Conservation (phyloP, 495 filamentous ascomycete species). For the Clavariopsis aquatica region DNA sequence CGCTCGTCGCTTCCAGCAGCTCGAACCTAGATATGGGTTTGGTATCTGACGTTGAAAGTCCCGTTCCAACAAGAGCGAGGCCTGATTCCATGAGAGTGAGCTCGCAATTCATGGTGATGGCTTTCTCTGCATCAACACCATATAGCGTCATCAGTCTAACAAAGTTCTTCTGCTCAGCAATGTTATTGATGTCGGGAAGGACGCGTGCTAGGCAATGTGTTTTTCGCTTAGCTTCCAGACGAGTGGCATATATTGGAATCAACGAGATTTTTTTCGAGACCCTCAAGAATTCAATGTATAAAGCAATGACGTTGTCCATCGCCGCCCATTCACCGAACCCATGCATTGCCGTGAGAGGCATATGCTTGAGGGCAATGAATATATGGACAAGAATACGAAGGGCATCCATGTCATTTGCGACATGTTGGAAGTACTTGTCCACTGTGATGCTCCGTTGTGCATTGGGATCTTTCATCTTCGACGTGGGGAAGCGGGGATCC, state of each 20-base stretch:
- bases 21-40: conserved; percentile 15
- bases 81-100: conserved; percentile 9
- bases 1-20: conserved; percentile 21
- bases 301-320: conserved; percentile 69
- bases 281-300: conserved; percentile 77
- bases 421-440: conserved; percentile 18
- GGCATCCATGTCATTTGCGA: conserved; percentile 54
- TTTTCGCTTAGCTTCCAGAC: conserved; percentile 56
- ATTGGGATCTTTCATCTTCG: background rate
- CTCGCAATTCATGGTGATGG: conserved; percentile 49
- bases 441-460: conserved; percentile 2
- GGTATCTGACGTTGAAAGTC: background rate
- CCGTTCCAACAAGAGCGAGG: conserved; percentile 13
- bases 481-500: background rate
- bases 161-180: conserved; percentile 52
- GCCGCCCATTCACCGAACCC: conserved; percentile 36
- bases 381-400: conserved; percentile 66
- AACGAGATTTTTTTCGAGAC: conserved; percentile 67
- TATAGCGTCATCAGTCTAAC: conserved; percentile 57
- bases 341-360: conserved; percentile 23
- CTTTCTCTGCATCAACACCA: conserved; percentile 54
- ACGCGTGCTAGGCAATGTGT: conserved; percentile 58
- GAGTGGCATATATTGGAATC: conserved; percentile 83
- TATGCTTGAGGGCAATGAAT: conserved; percentile 44
- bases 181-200: conserved; percentile 55